A percentile compares a stretch with the other conserved stretches of the same genome.
Evolutionary conservation across 225 moss, liverwort and hornwort genomes (phyloP).

Genomic region (Asterella californica): DNA sequence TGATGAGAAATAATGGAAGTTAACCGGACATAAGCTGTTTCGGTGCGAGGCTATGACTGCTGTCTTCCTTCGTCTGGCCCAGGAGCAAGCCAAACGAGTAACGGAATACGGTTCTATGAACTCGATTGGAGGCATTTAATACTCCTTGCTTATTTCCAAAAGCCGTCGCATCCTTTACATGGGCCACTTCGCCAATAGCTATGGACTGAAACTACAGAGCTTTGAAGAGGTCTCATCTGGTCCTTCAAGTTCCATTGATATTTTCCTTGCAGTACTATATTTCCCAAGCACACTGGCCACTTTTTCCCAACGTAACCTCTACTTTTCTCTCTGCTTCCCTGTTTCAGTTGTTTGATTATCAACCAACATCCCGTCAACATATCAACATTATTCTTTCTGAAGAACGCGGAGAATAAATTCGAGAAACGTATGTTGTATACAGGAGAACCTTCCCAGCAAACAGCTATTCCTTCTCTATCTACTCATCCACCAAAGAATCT

Average conservation of each 20-base stretch:
- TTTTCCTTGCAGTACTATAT: conserved; percentile 57
- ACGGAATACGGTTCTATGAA: conserved; percentile 65
- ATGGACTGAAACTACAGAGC: conserved; percentile 47
- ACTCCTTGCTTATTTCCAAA: conserved; percentile 31
- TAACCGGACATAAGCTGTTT: conserved; percentile 53
- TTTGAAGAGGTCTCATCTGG: conserved; percentile 61
- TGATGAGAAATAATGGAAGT: neutral
- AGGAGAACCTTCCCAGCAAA: conserved; percentile 92
- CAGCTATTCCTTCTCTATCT: conserved; percentile 78
- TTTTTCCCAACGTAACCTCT: conserved; percentile 53
- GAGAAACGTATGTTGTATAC: conserved; percentile 71
- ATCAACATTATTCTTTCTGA: neutral
- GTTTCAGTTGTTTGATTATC: neutral
- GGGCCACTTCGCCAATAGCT: conserved; percentile 13
- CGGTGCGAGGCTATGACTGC: conserved; percentile 54
- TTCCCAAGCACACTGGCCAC: conserved; percentile 52
- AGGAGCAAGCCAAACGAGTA: conserved; percentile 79
- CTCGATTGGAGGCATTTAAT: conserved; percentile 47
- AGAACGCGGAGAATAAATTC: conserved; percentile 11
- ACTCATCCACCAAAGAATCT: conserved; percentile 27
- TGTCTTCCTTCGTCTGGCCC: conserved; percentile 98
- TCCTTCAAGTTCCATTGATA: conserved; percentile 84
- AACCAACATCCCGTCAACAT: neutral
- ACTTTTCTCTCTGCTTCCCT: neutral
- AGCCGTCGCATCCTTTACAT: conserved; percentile 22